phyloP scores from a whole-genome alignment of 2,329 filamentous ascomycete genomes.

The Atkinsonella texensis region DNA sequence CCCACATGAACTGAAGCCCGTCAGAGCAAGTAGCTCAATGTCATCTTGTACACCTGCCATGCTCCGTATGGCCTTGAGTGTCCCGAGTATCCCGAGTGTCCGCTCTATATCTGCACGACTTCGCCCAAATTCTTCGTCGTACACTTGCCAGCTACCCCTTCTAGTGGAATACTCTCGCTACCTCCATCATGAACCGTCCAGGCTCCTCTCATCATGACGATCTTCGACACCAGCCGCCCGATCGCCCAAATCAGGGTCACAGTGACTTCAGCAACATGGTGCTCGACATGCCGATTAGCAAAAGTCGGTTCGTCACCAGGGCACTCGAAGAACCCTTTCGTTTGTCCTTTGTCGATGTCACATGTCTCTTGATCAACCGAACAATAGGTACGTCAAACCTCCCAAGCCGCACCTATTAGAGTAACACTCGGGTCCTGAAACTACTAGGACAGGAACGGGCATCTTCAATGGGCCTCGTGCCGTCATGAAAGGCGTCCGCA shows the following conservation, averaged over 20 bases:
- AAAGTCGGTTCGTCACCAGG: background rate
- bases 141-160: background rate
- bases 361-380: background rate
- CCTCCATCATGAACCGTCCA: background rate
- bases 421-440: background rate
- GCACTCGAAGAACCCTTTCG: background rate
- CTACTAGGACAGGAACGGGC: slow-evolving; percentile 18
- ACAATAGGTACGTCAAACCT: background rate
- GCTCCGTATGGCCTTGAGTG: background rate
- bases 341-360: background rate
- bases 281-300: background rate
- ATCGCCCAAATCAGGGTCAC: background rate
- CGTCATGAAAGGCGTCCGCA: slow-evolving; percentile 22
- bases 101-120: background rate
- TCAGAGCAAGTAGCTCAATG: too few species aligned
- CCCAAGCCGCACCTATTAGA: background rate
- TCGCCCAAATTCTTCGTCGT: too few species aligned
- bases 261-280: background rate
- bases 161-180: background rate
- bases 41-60: too few species aligned
- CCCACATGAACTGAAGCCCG: too few species aligned
- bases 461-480: slow-evolving; percentile 23
- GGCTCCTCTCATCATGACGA: background rate
- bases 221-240: background rate
- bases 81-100: background rate